A percentile compares a stretch with the other conserved stretches of the same genome.
phyloP scores from a whole-genome alignment of 192 early-diverging fungal species.

The Funneliformis mosseae region DNA sequence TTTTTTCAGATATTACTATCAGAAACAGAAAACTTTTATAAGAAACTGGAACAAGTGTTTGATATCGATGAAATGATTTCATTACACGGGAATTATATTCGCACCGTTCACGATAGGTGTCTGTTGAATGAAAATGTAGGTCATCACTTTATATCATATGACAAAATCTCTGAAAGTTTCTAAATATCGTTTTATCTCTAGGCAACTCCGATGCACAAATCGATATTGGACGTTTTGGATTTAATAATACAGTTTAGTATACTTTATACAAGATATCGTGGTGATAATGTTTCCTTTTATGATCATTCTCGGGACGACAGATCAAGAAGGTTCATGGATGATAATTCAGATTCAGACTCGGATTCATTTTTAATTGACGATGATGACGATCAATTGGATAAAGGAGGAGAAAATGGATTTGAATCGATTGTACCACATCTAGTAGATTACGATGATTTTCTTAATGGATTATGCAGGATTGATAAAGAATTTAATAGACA shows the following conservation, averaged over 20 bases:
- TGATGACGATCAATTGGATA: slow-evolving; percentile 8
- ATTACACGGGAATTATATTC: slow-evolving; percentile 38
- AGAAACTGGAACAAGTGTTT: slow-evolving; percentile 32
- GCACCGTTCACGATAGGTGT: slow-evolving; percentile 40
- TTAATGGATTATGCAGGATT: slow-evolving; percentile 25
- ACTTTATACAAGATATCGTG: slow-evolving; percentile 23
- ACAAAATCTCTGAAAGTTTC: neutral
- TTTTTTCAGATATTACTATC: slow-evolving; percentile 41
- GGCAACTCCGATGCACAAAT: slow-evolving; percentile 21
- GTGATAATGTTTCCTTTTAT: slow-evolving; percentile 23
- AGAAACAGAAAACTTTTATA: slow-evolving; percentile 40
- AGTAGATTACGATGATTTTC: slow-evolving; percentile 24
- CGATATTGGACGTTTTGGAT: slow-evolving; percentile 22
- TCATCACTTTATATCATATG: neutral
- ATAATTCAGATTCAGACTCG: slow-evolving; percentile 24
- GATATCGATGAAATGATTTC: slow-evolving; percentile 46
- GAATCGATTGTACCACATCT: neutral
- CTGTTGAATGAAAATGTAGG: slow-evolving; percentile 43
- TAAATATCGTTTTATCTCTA: neutral
- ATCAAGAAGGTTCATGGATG: neutral
- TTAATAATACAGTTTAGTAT: slow-evolving; percentile 28
- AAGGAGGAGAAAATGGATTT: neutral
- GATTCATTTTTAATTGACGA: neutral
- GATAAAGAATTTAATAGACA: slow-evolving; percentile 32
- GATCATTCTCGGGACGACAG: slow-evolving; percentile 16